Conservation (phyloP, 129 eudicot species). For the Kitagawia praeruptora region DNA sequence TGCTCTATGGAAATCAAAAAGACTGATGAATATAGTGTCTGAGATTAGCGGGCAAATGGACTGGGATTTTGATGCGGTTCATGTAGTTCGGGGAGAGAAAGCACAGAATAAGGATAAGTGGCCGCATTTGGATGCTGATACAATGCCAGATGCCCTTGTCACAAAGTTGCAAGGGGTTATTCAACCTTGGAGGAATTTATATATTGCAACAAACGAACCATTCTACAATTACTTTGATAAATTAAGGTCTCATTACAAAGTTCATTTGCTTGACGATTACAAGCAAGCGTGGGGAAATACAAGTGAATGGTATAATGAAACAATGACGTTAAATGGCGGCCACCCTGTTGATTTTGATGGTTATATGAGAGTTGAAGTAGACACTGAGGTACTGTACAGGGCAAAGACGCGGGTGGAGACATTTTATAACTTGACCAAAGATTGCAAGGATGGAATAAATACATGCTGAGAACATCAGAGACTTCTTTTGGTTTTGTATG, state of each 20-base stretch:
- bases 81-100: slow-evolving; percentile 87
- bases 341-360: slow-evolving; percentile 83
- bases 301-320: slow-evolving; percentile 97
- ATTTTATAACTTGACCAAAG: slow-evolving; percentile 73
- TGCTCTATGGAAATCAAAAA: slow-evolving; percentile 80
- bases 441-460: slow-evolving; percentile 94
- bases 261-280: slow-evolving; percentile 90
- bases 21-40: slow-evolving; percentile 89
- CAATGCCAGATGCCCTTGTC: slow-evolving; percentile 73
- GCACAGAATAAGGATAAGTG: slow-evolving; percentile 72
- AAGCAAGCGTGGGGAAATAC: slow-evolving; percentile 79
- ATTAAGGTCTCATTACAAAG: slow-evolving; percentile 87
- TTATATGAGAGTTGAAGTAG: slow-evolving; percentile 90
- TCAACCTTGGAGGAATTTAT: slow-evolving; percentile 84
- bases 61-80: slow-evolving; percentile 99
- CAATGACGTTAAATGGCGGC: slow-evolving; percentile 51
- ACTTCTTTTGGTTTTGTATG: not conserved
- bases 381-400: slow-evolving; percentile 83
- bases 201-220: slow-evolving; percentile 90
- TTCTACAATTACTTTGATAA: slow-evolving; percentile 85
- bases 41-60: slow-evolving; percentile 94
- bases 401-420: slow-evolving; percentile 92
- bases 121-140: slow-evolving; percentile 90
- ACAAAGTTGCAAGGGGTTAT: slow-evolving; percentile 55
- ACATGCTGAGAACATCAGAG: slow-evolving; percentile 55